Percentiles rank a stretch among this genome's conserved stretches.
phyloP scores from a whole-genome alignment of 371 early-diverging fungal species.

The Lichtheimia hyalospora region DNA sequence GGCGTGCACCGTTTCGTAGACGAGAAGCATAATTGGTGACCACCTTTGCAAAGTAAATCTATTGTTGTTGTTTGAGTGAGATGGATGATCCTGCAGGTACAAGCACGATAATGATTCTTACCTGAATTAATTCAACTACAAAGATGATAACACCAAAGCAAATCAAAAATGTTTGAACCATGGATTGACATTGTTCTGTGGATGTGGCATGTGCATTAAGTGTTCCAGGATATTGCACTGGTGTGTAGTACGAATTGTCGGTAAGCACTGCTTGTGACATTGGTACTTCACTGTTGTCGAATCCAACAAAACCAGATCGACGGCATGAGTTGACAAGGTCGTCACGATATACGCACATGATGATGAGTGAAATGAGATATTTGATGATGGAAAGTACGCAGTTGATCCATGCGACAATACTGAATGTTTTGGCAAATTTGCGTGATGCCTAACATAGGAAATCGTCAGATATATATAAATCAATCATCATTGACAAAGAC shows the following conservation, averaged over 20 bases:
- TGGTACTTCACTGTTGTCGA: conserved; percentile 33
- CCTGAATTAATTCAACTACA: conserved; percentile 40
- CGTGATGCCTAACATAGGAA: conserved; percentile 33
- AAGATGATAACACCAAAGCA: conserved; percentile 39
- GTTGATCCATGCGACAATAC: conserved; percentile 42
- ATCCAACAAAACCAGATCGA: conserved; percentile 42
- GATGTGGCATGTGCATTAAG: conserved; percentile 36
- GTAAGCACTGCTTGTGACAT: conserved; percentile 27
- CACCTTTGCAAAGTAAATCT: conserved; percentile 51
- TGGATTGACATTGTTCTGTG: conserved; percentile 26
- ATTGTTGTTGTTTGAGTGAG: not conserved
- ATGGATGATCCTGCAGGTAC: not conserved
- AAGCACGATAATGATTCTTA: conserved; percentile 10
- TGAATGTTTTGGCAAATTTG: conserved; percentile 41
- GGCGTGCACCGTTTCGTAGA: conserved; percentile 49
- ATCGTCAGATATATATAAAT: no score
- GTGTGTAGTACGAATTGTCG: conserved; percentile 37
- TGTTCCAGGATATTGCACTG: conserved; percentile 42
- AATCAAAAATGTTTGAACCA: conserved; percentile 30
- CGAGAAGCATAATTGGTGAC: conserved; percentile 45
- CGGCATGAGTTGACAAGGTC: conserved; percentile 39
- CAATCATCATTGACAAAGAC: conserved; percentile 5
- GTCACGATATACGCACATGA: conserved; percentile 35
- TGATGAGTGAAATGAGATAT: conserved; percentile 36
- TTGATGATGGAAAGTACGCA: conserved; percentile 41